Percentiles rank a stretch among this genome's conserved stretches.
Conservation (phyloP, 768 basidiomycete genomes). For the Russula emetica region DNA sequence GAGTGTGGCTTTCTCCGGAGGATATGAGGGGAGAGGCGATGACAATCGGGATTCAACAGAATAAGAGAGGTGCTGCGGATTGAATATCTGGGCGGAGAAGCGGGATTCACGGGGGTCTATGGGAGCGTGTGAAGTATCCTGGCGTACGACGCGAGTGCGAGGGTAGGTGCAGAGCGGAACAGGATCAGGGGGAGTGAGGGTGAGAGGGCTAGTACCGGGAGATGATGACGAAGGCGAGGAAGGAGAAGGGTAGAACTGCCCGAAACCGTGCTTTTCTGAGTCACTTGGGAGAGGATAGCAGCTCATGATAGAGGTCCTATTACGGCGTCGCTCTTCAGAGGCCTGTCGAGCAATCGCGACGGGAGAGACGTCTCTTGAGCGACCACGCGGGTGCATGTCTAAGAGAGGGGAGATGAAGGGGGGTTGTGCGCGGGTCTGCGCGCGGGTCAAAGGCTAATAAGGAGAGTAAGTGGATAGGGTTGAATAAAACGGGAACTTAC, state of each 20-base stretch:
- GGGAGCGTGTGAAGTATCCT: conserved; percentile 15
- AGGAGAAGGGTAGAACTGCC: conserved; percentile 7
- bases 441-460: conserved; percentile 1
- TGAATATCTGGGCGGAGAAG: background rate
- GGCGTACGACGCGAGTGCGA: conserved; percentile 7
- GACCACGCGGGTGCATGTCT: conserved; percentile 25
- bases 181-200: conserved; percentile 25
- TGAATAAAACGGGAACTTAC: conserved; percentile 8
- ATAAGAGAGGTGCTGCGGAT: conserved; percentile 8
- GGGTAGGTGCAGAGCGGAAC: conserved; percentile 7
- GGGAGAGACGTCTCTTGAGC: conserved; percentile 25
- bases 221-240: conserved; percentile 21
- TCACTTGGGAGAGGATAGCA: conserved; percentile 19
- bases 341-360: conserved; percentile 29
- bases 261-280: conserved; percentile 15
- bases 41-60: conserved; percentile 9
- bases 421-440: background rate
- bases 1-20: background rate
- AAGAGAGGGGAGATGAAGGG: background rate
- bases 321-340: conserved; percentile 26
- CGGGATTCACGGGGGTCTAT: conserved; percentile 17
- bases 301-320: conserved; percentile 11
- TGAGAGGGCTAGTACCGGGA: conserved; percentile 10
- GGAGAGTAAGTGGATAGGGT: background rate
- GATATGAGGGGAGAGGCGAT: background rate